Evolutionary conservation across 2,329 filamentous ascomycete genomes (phyloP).

Genomic region (Dactylellina haptotyla): DNA sequence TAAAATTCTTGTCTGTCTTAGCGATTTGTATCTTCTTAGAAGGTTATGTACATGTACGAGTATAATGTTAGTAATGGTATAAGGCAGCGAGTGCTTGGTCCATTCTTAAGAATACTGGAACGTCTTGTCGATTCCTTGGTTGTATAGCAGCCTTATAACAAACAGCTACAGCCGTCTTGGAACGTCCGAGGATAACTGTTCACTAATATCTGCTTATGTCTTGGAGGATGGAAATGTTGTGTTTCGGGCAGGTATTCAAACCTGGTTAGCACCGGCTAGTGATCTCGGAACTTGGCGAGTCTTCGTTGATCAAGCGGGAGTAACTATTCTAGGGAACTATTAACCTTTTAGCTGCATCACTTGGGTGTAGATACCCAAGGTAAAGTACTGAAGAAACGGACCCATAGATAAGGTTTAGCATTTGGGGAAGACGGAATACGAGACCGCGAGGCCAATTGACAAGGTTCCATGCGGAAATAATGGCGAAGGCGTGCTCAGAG

Average conservation of each 20-base stretch:
- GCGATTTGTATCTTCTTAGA: constrained; percentile 1
- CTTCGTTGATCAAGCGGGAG: constrained; percentile 8
- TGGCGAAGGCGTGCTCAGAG: not conserved
- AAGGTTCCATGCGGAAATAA: constrained; percentile 3
- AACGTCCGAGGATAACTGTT: not conserved
- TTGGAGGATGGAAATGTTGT: not conserved
- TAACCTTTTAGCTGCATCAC: constrained; percentile 7
- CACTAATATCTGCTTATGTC: constrained; percentile 1
- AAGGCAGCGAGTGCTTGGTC: not conserved
- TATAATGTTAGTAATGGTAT: not conserved
- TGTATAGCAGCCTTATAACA: constrained; percentile 40
- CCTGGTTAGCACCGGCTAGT: constrained; percentile 32
- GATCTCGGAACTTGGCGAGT: constrained; percentile 40
- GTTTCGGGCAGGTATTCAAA: constrained; percentile 29
- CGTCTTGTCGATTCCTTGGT: constrained; percentile 20
- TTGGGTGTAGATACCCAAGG: constrained; percentile 30
- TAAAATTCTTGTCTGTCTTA: not conserved
- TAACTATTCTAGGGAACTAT: not conserved
- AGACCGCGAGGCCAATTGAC: constrained; percentile 8
- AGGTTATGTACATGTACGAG: not conserved
- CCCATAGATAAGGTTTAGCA: constrained; percentile 44
- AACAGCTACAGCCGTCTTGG: constrained; percentile 19
- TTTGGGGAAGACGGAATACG: constrained; percentile 17
- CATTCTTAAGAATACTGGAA: not conserved
- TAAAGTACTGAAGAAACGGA: constrained; percentile 5